phyloP scores from a whole-genome alignment of 176 grass and related monocot species.

The Zizania latifolia region DNA sequence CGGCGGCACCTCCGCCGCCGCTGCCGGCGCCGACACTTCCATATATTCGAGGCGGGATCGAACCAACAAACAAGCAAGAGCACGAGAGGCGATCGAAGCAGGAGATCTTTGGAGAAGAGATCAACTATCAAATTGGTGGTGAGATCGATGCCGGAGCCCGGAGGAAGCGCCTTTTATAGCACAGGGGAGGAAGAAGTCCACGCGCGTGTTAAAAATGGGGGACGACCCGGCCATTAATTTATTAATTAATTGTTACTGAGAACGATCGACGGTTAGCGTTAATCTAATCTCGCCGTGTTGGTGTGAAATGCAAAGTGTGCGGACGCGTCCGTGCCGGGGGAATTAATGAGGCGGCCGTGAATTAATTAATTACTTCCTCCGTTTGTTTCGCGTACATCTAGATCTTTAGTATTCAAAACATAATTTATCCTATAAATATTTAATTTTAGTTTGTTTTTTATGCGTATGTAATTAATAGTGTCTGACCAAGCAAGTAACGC shows the following conservation, averaged over 20 bases:
- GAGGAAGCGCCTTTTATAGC: conserved; percentile 36
- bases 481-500: too few species aligned
- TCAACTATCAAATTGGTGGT: neutral
- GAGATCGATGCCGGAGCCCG: too few species aligned
- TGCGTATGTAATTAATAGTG: too few species aligned
- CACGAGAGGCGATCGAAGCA: too few species aligned
- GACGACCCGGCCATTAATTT: neutral
- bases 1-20: conserved; percentile 50
- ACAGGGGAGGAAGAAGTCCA: conserved; percentile 10
- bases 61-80: neutral
- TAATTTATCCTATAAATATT: too few species aligned
- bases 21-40: conserved; percentile 16
- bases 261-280: neutral
- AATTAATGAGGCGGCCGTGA: neutral
- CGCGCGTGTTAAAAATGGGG: neutral
- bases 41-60: neutral
- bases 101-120: neutral
- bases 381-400: too few species aligned
- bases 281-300: neutral
- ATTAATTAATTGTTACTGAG: neutral
- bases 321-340: neutral
- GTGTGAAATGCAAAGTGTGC: neutral
- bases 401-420: too few species aligned
- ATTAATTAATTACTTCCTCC: too few species aligned
- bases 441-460: too few species aligned